Evolutionary conservation across 1,139 yeast genomes (phyloP).

Genomic region (Candida sojae): DNA sequence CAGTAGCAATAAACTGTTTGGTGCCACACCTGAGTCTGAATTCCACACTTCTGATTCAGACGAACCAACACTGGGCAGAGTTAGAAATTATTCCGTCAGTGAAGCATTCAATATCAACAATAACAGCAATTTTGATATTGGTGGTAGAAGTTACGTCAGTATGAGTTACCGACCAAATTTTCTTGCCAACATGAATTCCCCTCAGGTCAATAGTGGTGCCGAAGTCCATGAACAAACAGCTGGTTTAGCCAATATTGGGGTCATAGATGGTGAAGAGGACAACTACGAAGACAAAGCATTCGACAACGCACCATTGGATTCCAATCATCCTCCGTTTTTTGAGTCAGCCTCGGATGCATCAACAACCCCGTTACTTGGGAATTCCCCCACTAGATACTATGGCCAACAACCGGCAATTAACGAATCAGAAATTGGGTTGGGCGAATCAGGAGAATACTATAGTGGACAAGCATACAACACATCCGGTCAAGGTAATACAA

Average conservation of each 20-base stretch:
- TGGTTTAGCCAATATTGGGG: constrained; percentile 60
- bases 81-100: constrained; percentile 25
- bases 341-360: constrained; percentile 11
- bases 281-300: constrained; percentile 4
- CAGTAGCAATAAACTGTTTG: background rate
- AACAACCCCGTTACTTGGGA: constrained; percentile 9
- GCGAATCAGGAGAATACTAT: background rate
- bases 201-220: constrained; percentile 46
- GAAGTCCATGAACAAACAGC: constrained; percentile 68
- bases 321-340: background rate
- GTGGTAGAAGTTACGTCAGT: constrained; percentile 47
- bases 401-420: background rate
- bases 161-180: constrained; percentile 24
- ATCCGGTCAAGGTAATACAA: background rate
- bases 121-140: constrained; percentile 24
- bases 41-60: background rate
- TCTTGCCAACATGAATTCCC: constrained; percentile 24
- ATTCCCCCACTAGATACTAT: constrained; percentile 2
- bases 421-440: constrained; percentile 7
- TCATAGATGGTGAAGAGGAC: constrained; percentile 30
- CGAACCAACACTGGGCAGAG: background rate
- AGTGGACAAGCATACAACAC: background rate
- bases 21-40: background rate
- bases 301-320: background rate
- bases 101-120: constrained; percentile 27